Base-by-base conservation (phyloP, 768 basidiomycete species). In the Pulveroboletus ravenelii region DNA sequence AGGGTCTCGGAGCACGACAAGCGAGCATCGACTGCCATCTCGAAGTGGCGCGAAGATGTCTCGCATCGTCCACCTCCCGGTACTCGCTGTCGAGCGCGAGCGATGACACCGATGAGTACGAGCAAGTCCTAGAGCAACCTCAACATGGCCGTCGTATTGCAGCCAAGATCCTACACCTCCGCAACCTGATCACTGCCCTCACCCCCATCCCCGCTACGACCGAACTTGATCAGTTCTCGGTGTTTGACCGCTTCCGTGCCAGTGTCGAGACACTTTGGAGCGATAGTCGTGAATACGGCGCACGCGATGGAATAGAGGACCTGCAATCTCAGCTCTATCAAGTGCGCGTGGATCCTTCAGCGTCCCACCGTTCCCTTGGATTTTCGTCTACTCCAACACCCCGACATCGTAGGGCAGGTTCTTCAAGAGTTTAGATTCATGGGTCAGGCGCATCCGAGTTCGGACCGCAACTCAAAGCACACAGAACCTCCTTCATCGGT, bases 131-230 rank as follows among this genome's bases (percentile, higher is more conserved):
- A 23, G 48, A 55, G 8, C 48, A 44, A 31, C 47, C 55, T 31
- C 58, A 32, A 40, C 51, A 46, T 5, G 54, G 54, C 27, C 45
- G 43, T 36, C 54, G 62, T 3, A 63, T 56, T 49, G 54, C 56
- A 30, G 54, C 29, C 27, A 42, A 42, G 41, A 30, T 18, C n/a
- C 17, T 38, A 30, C 62, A 64, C 45, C 54, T 64, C 35, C 59
- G 42, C 41, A 55, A 54, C 41, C n/a, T 52, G 34, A 50, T 51
- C 50, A 50, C 62, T 10, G 30, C 56, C 32, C 62, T 64, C 45
- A 18, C 56, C 6, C 62, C 59, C 25, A 39, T 62, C 36, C 62
- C 62, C 9, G 59, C 62, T 3, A 61, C 59, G 20, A 53, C 52
- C 2, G 59, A 64, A 41, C 18, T 10, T 18, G 47, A 56, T 10